Evolutionary conservation across 1,284 basidiomycete genomes (phyloP), one percentile per base, ranked within the genome.

Genomic region (Rugosomyces carneus): DNA sequence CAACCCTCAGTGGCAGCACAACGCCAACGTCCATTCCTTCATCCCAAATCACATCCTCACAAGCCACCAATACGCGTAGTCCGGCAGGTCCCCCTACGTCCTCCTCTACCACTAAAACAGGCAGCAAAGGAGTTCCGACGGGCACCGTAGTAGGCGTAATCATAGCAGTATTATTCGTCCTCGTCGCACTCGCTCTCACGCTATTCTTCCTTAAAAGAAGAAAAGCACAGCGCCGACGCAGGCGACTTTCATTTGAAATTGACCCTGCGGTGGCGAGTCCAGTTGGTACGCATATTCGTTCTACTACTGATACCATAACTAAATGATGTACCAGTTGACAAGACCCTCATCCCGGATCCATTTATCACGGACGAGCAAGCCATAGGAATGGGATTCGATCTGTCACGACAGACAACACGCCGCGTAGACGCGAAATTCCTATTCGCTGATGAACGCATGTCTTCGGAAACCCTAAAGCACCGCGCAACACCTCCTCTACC

Each of bases 341-440:
- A 45, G 23, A 21, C 20, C 23, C 45, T 29, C 18, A 19, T 42
- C 11, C 42, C 48, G 11, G 48, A 52, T 42, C 53, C 53, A 37
- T 52, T 54, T 44, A 47, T 54, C 27, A 54, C 53, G 31, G 50
- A 54, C 38, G 27, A 29, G 2, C 43, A 54, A 42, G 50, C 50
- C 34, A 35, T 40, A 50, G 44, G 45, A 8, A 42, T 54, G 10
- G 53, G 53, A 10, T 37, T 42, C 10, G 50, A 54, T 35, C 20
- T 38, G 4, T 45, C 47, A 26, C 42, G 43, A 8, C 50, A 47
- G 36, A n/a, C 48, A 13, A 54, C 53, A 15, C 53, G 50, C 18
- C 43, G 50, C 10, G 47, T 55, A 15, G 49, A 45, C 24, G 51
- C 51, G 6, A 49, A 44, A 34, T 51, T 55, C 43, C 23, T 45